These are phyloP conservation scores for Rehmannia glutinosa DNA, from an alignment of 257 asterid genomes.

Conservation along the genomic window DNA sequence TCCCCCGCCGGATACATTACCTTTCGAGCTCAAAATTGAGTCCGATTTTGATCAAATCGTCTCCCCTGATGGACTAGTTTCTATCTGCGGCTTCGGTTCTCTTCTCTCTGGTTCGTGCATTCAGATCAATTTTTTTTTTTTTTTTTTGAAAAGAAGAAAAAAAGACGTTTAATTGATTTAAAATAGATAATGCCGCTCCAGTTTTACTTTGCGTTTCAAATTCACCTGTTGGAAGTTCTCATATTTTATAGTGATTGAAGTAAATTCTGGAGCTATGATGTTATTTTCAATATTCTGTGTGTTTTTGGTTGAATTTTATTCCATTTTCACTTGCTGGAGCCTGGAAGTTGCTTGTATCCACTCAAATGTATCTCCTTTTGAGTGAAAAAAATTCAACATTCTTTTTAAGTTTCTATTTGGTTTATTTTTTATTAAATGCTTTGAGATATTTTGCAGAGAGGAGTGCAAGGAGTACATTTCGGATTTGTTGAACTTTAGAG, in stretches of 20 bases:
- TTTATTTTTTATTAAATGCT: neutral
- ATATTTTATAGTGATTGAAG: too few species aligned
- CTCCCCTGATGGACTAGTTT: slow-evolving; percentile 73
- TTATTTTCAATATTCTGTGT: neutral
- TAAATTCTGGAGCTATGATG: neutral
- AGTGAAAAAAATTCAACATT: neutral
- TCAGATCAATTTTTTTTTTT: neutral
- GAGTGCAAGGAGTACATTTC: slow-evolving; percentile 97
- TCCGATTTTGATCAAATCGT: slow-evolving; percentile 69
- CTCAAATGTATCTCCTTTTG: too few species aligned
- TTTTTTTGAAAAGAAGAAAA: neutral
- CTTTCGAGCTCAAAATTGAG: slow-evolving; percentile 61
- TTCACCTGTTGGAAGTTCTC: neutral
- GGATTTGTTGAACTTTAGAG: slow-evolving; percentile 77
- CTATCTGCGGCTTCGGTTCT: slow-evolving; percentile 92
- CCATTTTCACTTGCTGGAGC: too few species aligned
- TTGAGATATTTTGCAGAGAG: slow-evolving; percentile 43
- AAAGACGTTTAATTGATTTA: neutral
- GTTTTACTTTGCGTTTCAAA: neutral
- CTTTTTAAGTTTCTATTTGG: neutral
- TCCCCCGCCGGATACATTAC: slow-evolving; percentile 21
- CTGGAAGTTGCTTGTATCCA: too few species aligned
- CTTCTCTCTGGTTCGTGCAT: slow-evolving; percentile 77
- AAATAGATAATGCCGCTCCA: neutral
- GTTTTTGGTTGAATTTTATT: neutral